Evolutionary conservation across 75 land plant species (phyloP).

Genomic region (Selaginella moellendorffii): DNA sequence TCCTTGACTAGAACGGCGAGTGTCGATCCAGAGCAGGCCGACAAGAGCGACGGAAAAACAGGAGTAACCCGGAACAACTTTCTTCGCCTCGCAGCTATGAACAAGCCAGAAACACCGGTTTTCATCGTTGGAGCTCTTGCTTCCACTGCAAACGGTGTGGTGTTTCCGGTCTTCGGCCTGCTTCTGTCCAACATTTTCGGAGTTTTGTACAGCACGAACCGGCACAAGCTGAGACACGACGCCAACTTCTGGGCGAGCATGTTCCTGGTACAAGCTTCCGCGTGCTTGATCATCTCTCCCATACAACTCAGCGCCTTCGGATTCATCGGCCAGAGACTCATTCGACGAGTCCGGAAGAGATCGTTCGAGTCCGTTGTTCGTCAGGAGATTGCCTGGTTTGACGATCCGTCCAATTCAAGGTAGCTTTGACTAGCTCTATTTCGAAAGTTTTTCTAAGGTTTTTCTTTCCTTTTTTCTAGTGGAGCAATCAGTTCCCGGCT

Average conservation of each 20-base stretch:
- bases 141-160: conserved; percentile 32
- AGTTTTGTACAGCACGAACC: conserved; percentile 34
- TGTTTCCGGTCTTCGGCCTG: conserved; percentile 49
- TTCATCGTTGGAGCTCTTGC: conserved; percentile 29
- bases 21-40: not conserved
- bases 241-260: conserved; percentile 46
- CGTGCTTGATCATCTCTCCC: conserved; percentile 29
- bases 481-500: conserved; percentile 8
- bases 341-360: conserved; percentile 43
- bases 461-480: conserved; percentile 5
- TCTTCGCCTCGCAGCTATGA: not conserved
- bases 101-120: conserved; percentile 3
- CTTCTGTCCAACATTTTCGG: conserved; percentile 42
- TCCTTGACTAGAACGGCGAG: no score
- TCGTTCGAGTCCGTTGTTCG: conserved; percentile 7
- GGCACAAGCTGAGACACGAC: conserved; percentile 32
- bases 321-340: conserved; percentile 45
- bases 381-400: conserved; percentile 8
- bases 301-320: conserved; percentile 35
- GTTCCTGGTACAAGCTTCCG: conserved; percentile 27
- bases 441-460: no score
- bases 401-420: conserved; percentile 1
- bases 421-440: not conserved
- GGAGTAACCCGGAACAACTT: conserved; percentile 11
- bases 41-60: not conserved